Base-by-base conservation (phyloP, 306 rosid genomes). In the Crotalaria pallida region DNA sequence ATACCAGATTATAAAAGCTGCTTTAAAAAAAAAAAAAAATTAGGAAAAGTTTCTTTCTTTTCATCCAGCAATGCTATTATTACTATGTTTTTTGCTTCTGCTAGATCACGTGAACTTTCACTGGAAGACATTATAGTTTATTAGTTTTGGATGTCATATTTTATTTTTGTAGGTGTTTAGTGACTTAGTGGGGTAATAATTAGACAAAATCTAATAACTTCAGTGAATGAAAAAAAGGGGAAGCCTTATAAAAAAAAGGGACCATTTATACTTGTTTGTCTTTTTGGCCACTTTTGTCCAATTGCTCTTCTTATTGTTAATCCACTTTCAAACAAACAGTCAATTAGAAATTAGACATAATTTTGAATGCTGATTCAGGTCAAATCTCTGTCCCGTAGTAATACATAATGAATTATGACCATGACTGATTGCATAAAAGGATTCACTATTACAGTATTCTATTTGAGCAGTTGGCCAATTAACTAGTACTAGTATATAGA, bases 81-180 rank as follows among this genome's bases (percentile, higher is more conserved):
- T 34, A 34, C 55, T 27, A 36, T 43, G 55, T 44, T 52, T 55
- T 45, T 24, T 3, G 13, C 21, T 55, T 15, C 38, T 70, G 26
- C 19, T 53, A 67, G 79, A 58, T 72, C 85, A 40, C 77, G 66
- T 64, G 55, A 55, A 49, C 47, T 36, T 56, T 56, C 40, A 43
- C 41, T 18, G 15, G 47, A 48, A 62, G 47, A 16, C 17, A 18
- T 11, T 49, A 5, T 13, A n/a, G n/a, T n/a, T n/a, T n/a, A 31
- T 8, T 26, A 2, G 2, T 31, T 5, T 6, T 31, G 9, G 36
- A 31, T 61, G 51, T 24, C 59, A 63, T 57, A 27, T 56, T 81
- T 24, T 17, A 49, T 48, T 50, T 38, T 27, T 51, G 67, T 57
- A 26, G 57, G 41, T 26, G 19, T 27, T 59, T 67, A 52, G 27